Base-by-base conservation (phyloP, 2,329 filamentous ascomycete genomes). In the Aspergillus brunneoviolaceus region DNA sequence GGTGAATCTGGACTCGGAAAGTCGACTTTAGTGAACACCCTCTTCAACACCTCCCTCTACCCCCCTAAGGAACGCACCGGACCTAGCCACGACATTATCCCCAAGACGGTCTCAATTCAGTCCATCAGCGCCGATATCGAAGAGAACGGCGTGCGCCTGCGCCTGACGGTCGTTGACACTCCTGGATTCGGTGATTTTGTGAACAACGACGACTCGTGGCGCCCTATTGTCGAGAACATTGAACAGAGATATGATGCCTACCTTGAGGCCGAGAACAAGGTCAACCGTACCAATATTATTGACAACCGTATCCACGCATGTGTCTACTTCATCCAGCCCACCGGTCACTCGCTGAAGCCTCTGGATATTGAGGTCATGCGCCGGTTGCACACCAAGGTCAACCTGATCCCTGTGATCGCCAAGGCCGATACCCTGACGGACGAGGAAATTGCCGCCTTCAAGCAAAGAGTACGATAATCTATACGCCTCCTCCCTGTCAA, bases 181-280 rank as follows among this genome's bases (percentile, higher is more conserved):
- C 95, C 95, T 49, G 95, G 95, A 65, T 99, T 99, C 71, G 95
- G 95, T 73, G 95, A 99, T 81, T 99, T 98, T 75, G 95, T 99
- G 75, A 99, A 99, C 89, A 99, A 99, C 76, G 95, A 98, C 73
- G 95, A 98, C 81, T 99, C 95, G 29, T 99, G 95, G 95, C 88
- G 95, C 74, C 95, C 95, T 59, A 99, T 99, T 80, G 89, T 97
- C 72, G 95, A 99, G 84, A 98, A 98, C 85, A 98, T 99, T 73
- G 95, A 99, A 85, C 92, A 96, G 85, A 91, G 95, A 70, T 99
- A 95, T 75, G 95, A 99, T 80, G 93, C 95, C 57, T 99, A 98
- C 80, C 85, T 99, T 61, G 95, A 99, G 80, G 94, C 95, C 50
- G 95, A 99, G 86, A 99, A 99, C 88, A 99, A 98, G 87, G 92